Percentiles rank a stretch among this genome's conserved stretches.
Conservation (phyloP, 164 flowering plant genomes). For the Chimonanthus praecox region DNA sequence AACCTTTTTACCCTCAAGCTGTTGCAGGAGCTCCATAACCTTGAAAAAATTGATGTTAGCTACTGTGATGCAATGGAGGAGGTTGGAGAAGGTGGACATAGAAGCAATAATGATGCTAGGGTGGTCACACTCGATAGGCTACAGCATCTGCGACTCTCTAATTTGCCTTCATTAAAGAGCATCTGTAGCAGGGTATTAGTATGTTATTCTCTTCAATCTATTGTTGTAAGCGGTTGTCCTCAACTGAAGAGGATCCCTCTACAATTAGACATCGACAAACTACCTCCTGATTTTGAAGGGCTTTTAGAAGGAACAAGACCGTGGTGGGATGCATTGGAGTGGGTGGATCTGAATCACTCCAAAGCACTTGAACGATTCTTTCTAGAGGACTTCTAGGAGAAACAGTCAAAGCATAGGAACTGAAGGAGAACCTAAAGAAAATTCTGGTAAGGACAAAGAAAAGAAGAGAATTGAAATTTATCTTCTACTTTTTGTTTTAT, state of each 20-base stretch:
- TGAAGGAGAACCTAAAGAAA: no score
- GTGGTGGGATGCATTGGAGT: slow-evolving; percentile 8
- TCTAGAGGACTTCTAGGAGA: neutral
- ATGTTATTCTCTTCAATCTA: neutral
- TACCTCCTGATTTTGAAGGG: neutral
- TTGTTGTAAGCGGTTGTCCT: neutral
- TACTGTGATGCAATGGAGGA: neutral
- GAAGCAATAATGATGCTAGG: neutral
- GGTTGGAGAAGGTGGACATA: neutral
- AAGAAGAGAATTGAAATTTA: no score
- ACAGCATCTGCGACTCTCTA: neutral
- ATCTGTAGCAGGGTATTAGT: neutral
- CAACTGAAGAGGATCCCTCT: slow-evolving; percentile 1
- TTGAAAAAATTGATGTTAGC: neutral
- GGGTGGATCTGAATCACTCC: slow-evolving; percentile 1
- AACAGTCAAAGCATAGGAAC: neutral
- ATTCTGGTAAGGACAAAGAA: no score
- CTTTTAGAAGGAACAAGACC: neutral
- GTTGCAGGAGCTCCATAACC: neutral
- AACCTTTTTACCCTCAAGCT: neutral
- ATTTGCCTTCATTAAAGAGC: neutral
- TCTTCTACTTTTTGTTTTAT: no score
- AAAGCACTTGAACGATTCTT: neutral
- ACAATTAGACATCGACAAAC: neutral
- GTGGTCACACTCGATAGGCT: neutral